Conservation (phyloP, 306 rosid genomes). For the Lathyrus sativus region DNA sequence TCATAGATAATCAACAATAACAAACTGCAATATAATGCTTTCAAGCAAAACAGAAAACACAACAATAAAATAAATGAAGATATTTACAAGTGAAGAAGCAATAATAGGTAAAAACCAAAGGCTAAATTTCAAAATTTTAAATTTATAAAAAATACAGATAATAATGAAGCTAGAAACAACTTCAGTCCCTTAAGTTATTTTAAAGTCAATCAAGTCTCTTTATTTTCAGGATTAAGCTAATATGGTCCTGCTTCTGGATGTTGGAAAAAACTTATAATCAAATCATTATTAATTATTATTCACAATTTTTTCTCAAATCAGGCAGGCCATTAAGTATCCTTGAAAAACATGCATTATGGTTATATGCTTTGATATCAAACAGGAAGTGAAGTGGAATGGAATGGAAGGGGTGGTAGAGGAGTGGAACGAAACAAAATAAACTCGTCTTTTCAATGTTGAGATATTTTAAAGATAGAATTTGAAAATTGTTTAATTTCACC, state of each 20-base stretch:
- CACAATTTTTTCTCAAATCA: too few species aligned
- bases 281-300: not conserved
- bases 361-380: not conserved
- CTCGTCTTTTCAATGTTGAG: not conserved
- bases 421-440: not conserved
- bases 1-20: not conserved
- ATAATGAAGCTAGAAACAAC: not conserved
- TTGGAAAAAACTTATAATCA: not conserved
- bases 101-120: not conserved
- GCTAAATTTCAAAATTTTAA: not conserved
- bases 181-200: not conserved
- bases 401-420: not conserved
- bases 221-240: not conserved
- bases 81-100: constrained; percentile 1
- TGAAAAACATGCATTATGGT: not conserved
- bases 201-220: too few species aligned
- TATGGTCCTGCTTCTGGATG: not conserved
- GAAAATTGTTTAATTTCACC: not conserved
- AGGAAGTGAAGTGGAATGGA: not conserved
- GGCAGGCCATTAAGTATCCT: not conserved
- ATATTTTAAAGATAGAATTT: not conserved
- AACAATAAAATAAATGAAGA: not conserved
- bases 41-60: not conserved
- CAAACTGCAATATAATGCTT: not conserved
- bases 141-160: not conserved